These are phyloP conservation scores for Aspergillus homomorphus DNA, from an alignment of 495 filamentous ascomycete genomes.

Conservation along the genomic window DNA sequence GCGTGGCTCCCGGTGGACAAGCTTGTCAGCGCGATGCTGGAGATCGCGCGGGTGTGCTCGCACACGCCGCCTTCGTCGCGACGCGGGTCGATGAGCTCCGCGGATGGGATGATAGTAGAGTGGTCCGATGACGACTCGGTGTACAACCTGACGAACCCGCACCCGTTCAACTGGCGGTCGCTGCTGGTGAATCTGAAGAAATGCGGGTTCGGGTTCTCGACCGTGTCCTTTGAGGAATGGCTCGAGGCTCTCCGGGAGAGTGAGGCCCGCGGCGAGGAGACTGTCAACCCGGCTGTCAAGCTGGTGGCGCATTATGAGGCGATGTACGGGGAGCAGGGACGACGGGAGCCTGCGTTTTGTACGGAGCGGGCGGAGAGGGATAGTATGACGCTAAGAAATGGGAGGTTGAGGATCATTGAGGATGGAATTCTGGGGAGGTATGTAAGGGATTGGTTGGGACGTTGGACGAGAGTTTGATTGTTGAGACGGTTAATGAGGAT, in stretches of 20 bases:
- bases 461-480: conserved; percentile 23
- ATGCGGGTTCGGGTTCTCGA: conserved; percentile 46
- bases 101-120: background rate
- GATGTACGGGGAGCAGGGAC: conserved; percentile 22
- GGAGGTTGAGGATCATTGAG: conserved; percentile 31
- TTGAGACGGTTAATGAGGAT: background rate
- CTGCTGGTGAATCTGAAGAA: conserved; percentile 45
- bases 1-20: conserved; percentile 59
- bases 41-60: conserved; percentile 39
- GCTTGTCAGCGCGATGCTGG: conserved; percentile 45
- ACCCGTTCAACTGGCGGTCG: conserved; percentile 50
- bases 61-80: background rate
- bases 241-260: conserved; percentile 40
- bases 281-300: conserved; percentile 56
- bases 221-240: conserved; percentile 48
- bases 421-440: conserved; percentile 38
- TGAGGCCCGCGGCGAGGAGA: conserved; percentile 44
- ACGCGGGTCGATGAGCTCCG: background rate
- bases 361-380: conserved; percentile 37
- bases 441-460: conserved; percentile 33
- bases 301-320: conserved; percentile 53
- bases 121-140: conserved; percentile 31
- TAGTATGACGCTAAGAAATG: conserved; percentile 36
- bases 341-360: conserved; percentile 20
- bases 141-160: conserved; percentile 53